These are phyloP conservation scores for Cordyceps cateniannulata DNA, from an alignment of 2,329 filamentous ascomycete genomes.

Conservation along the genomic window DNA sequence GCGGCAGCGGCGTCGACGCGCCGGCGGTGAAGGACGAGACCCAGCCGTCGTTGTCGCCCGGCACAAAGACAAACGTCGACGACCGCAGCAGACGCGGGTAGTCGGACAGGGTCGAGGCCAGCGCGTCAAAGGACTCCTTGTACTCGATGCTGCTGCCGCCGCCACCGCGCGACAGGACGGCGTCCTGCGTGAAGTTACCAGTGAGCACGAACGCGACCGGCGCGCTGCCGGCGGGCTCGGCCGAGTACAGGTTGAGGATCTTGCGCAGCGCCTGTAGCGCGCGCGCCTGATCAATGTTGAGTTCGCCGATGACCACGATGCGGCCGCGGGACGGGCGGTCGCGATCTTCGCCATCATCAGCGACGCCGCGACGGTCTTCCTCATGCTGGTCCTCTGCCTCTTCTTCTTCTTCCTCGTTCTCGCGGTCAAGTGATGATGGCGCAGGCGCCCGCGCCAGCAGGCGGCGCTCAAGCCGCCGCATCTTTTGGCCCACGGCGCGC, in stretches of 20 bases:
- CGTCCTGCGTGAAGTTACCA: conserved; percentile 71
- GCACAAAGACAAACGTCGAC: conserved; percentile 85
- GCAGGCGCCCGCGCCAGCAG: conserved; percentile 41
- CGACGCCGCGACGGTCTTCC: no score
- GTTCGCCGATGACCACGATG: conserved; percentile 74
- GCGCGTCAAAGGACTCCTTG: conserved; percentile 88
- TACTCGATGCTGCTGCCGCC: conserved; percentile 86
- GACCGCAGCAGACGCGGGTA: conserved; percentile 73
- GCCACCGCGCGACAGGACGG: conserved; percentile 60
- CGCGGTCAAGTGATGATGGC: conserved; percentile 13
- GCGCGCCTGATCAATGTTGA: conserved; percentile 80
- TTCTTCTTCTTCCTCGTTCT: conserved; percentile 9
- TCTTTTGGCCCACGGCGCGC: conserved; percentile 71
- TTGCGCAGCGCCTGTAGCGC: conserved; percentile 75
- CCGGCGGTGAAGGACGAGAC: conserved; percentile 76
- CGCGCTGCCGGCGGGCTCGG: conserved; percentile 54
- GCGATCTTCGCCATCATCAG: conserved; percentile 16
- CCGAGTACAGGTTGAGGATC: conserved; percentile 68
- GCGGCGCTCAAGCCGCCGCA: conserved; percentile 72
- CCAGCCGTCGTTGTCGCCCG: conserved; percentile 98
- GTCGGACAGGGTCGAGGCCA: conserved; percentile 76
- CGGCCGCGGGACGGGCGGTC: conserved; percentile 36
- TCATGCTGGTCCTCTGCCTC: background rate
- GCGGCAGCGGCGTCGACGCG: conserved; percentile 62
- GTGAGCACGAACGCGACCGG: conserved; percentile 78